Conservation (phyloP, 2,329 filamentous ascomycete genomes). For the Apiospora sp. region DNA sequence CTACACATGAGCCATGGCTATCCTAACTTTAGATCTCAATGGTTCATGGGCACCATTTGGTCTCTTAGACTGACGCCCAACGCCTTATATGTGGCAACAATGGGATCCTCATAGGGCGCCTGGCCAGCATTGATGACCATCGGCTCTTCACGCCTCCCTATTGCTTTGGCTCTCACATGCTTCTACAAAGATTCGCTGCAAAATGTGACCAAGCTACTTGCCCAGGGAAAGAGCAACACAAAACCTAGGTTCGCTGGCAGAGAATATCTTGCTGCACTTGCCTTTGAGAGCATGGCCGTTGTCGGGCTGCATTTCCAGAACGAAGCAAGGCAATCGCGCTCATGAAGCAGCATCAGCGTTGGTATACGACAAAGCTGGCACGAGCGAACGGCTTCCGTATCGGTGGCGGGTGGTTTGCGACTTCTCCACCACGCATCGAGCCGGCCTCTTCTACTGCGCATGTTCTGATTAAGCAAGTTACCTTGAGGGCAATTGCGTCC, state of each 20-base stretch:
- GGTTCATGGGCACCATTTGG: not conserved
- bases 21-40: not conserved
- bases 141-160: not conserved
- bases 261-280: not conserved
- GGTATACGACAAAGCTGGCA: not conserved
- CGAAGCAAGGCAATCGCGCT: not conserved
- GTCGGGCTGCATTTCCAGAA: not conserved
- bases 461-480: not conserved
- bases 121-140: not conserved
- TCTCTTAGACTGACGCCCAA: not conserved
- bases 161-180: not conserved
- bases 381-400: not conserved
- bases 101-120: not conserved
- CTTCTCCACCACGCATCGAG: not conserved
- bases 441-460: not conserved
- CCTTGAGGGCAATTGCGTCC: too few species aligned
- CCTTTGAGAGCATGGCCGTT: not conserved
- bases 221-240: not conserved
- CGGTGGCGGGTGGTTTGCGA: not conserved
- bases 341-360: not conserved
- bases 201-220: not conserved
- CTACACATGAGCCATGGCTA: not conserved
- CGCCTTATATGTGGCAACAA: not conserved
- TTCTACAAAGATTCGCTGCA: not conserved
- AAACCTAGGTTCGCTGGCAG: not conserved